These are phyloP conservation scores for Venturia nashicola DNA, from an alignment of 2,329 filamentous ascomycete species.

Conservation along the genomic window DNA sequence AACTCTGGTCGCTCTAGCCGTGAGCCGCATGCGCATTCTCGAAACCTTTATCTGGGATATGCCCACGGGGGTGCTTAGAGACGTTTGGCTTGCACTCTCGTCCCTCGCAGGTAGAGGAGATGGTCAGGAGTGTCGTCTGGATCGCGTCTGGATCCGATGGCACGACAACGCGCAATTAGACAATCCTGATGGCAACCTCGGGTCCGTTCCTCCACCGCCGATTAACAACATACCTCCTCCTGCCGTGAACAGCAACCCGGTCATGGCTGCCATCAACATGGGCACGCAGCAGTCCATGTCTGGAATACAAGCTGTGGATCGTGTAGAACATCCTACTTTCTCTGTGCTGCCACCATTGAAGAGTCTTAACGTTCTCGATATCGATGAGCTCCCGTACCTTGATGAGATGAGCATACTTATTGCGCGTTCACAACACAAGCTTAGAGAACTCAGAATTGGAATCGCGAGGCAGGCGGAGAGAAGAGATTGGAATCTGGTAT, in stretches of 20 bases:
- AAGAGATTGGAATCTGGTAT: slow-evolving; percentile 46
- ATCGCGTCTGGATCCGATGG: slow-evolving; percentile 70
- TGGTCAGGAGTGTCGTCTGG: slow-evolving; percentile 52
- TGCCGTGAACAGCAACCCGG: slow-evolving; percentile 20
- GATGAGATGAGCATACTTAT: slow-evolving; percentile 73
- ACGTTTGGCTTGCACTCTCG: slow-evolving; percentile 68
- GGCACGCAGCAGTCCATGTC: slow-evolving; percentile 16
- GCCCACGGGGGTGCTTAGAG: slow-evolving; percentile 70
- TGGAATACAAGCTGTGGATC: slow-evolving; percentile 26
- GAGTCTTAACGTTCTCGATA: slow-evolving; percentile 65
- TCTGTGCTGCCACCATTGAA: slow-evolving; percentile 64
- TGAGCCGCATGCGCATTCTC: slow-evolving; percentile 71
- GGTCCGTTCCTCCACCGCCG: slow-evolving; percentile 23
- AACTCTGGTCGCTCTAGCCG: slow-evolving; percentile 63
- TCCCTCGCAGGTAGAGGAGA: slow-evolving; percentile 52
- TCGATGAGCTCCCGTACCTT: slow-evolving; percentile 71
- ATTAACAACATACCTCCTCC: slow-evolving; percentile 16
- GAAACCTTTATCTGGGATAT: slow-evolving; percentile 83
- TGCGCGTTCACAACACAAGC: slow-evolving; percentile 51
- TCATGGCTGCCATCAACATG: slow-evolving; percentile 21
- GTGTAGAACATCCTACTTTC: slow-evolving; percentile 68
- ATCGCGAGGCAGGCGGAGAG: slow-evolving; percentile 45
- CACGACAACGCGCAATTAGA: slow-evolving; percentile 56
- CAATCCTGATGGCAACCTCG: slow-evolving; percentile 25
- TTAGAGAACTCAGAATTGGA: slow-evolving; percentile 63